Evolutionary conservation across 169 alveolate species (phyloP).

Genomic region (Theileria equi): DNA sequence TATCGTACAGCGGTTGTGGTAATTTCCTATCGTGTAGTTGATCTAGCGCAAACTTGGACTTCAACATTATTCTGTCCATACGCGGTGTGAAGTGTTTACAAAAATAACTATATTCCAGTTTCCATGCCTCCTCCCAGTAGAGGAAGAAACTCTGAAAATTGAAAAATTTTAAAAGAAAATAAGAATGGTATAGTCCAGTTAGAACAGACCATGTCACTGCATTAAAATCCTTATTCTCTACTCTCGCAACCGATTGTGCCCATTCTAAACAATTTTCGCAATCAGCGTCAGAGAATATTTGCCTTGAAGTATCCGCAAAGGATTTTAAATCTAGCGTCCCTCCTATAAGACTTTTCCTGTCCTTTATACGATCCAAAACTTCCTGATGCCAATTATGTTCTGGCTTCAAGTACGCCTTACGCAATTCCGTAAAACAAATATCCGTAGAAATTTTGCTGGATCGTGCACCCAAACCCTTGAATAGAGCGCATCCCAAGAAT

Average conservation of each 20-base stretch:
- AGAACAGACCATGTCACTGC: background rate
- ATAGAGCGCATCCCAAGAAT: background rate
- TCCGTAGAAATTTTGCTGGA: background rate
- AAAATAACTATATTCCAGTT: slow-evolving; percentile 12
- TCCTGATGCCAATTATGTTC: background rate
- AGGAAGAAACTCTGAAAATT: slow-evolving; percentile 5
- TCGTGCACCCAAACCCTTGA: background rate
- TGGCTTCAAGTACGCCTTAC: background rate
- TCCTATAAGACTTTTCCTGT: background rate
- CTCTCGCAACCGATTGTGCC: background rate
- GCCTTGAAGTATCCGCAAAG: background rate
- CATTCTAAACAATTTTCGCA: background rate
- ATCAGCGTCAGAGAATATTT: background rate
- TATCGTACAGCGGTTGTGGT: background rate
- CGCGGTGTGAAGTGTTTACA: background rate
- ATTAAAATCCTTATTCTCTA: background rate
- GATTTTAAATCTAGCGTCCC: background rate
- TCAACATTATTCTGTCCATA: background rate
- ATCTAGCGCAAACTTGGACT: slow-evolving; percentile 19
- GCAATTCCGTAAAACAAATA: background rate
- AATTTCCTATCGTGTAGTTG: background rate
- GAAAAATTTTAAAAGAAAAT: too few relatives aligned
- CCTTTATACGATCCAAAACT: background rate
- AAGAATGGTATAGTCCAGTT: background rate
- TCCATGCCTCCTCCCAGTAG: slow-evolving; percentile 44